Conservation (phyloP, 768 basidiomycete genomes). For the Cyclocybe cylindracea region DNA sequence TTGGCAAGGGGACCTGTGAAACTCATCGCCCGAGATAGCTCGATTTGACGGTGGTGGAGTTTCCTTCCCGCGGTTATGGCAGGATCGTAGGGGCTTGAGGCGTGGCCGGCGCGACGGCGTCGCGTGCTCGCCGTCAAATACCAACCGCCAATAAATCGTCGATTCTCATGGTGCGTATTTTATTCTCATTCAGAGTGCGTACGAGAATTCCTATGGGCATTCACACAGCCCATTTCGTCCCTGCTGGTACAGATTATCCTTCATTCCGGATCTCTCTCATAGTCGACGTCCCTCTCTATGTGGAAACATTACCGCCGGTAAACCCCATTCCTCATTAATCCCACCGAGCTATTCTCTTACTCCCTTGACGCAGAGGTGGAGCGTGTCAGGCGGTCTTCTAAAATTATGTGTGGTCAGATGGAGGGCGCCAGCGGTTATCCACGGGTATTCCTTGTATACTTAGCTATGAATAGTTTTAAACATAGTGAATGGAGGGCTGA, state of each 20-base stretch:
- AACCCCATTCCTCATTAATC: too few species aligned
- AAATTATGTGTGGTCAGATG: too few species aligned
- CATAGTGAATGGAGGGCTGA: too few species aligned
- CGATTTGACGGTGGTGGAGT: conserved; percentile 26
- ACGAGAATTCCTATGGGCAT: background rate
- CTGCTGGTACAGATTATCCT: conserved; percentile 37
- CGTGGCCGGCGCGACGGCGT: conserved; percentile 4
- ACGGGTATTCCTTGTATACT: too few species aligned
- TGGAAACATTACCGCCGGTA: too few species aligned
- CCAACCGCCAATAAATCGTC: conserved; percentile 22
- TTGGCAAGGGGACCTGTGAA: background rate
- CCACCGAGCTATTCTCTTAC: too few species aligned
- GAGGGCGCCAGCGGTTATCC: too few species aligned
- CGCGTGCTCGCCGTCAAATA: conserved; percentile 13
- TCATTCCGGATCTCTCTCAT: too few species aligned
- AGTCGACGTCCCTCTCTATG: too few species aligned
- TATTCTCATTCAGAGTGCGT: background rate
- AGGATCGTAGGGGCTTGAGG: conserved; percentile 19
- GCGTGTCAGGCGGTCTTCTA: too few species aligned
- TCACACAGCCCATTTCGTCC: conserved; percentile 28
- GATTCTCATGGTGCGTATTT: conserved; percentile 30
- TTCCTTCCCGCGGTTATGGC: conserved; percentile 22
- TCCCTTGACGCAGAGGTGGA: too few species aligned
- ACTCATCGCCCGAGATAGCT: conserved; percentile 23
- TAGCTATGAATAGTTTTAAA: too few species aligned